Base-by-base conservation (phyloP, 2,329 filamentous ascomycete species). In the Xylaria sp. region DNA sequence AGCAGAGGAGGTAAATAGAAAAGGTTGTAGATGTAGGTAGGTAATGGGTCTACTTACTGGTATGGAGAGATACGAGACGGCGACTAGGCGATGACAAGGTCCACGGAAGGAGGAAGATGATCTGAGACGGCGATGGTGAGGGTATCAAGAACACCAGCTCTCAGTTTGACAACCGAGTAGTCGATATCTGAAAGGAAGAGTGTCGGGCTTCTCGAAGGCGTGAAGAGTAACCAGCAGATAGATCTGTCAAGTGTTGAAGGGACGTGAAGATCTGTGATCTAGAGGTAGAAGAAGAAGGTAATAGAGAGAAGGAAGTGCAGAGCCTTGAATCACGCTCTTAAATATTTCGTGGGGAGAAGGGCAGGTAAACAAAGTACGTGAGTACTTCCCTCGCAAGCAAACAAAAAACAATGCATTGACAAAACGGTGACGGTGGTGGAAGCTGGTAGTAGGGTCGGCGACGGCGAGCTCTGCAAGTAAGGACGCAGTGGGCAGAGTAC, bases 361-460 rank as follows among this genome's bases (percentile, higher is more conserved):
- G 11, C n/a, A 46, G 42, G 18, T 30, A 49, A 18, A 39, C 34
- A 39, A 37, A 52, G 50, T 3, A 13, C 9, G 11, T 72, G 57
- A 78, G 77, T 11, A 69, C 66, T 8, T 63, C 66, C 57, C 78
- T 30, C 23, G 23, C 4, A 30, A 30, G 23, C 5, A 30, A 30
- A 30, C 23, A 30, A 30, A 1, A 30, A 30, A 30, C 23, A 30
- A 30, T 30, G 23, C 23, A 30, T 30, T 30, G 23, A 30, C 23
- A 30, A 30, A 30, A 30, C 4, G 23, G 23, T 30, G 10, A 13
- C 3, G 42, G 42, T 11, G 4, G 3, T 46, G 37, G 37, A 9
- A 9, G 13, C 37, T 13, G 9, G 13, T 13, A 42, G 37, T 13
- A 42, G 37, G 13, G 37, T 10, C 37, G 37, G 37, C 37, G 37